A percentile compares a stretch with the other conserved stretches of the same genome.
phyloP scores from a whole-genome alignment of 2,329 filamentous ascomycete species.

The Bisporella sp. region DNA sequence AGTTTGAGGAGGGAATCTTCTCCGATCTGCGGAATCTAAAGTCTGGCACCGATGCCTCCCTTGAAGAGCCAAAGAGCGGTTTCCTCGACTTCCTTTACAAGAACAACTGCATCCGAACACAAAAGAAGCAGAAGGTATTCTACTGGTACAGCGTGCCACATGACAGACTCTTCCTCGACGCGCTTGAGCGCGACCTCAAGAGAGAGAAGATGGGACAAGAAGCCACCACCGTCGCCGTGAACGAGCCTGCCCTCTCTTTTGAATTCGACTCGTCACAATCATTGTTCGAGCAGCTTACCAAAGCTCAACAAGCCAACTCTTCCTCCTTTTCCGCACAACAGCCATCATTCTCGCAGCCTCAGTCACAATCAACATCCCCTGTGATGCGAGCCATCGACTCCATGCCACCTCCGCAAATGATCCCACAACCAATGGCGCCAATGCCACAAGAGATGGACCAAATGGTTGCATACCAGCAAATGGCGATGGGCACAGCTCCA shows the following conservation, averaged over 20 bases:
- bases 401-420: conserved; percentile 88
- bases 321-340: conserved; percentile 88
- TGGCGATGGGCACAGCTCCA: conserved; percentile 55
- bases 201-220: conserved; percentile 99
- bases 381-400: conserved; percentile 86
- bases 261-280: conserved; percentile 99
- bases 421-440: conserved; percentile 48
- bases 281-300: conserved; percentile 97
- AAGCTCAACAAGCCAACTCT: conserved; percentile 96
- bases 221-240: conserved; percentile 92
- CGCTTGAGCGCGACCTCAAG: conserved; percentile 94
- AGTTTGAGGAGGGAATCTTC: conserved; percentile 99
- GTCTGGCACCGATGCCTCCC: conserved; percentile 92
- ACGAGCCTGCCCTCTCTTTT: conserved; percentile 94
- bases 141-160: conserved; percentile 99
- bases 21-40: conserved; percentile 97
- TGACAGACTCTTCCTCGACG: conserved; percentile 94
- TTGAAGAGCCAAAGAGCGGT: conserved; percentile 97
- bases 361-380: conserved; percentile 79
- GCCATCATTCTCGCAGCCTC: conserved; percentile 41
- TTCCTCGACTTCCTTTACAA: conserved; percentile 99
- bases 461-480: conserved; percentile 60
- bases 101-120: conserved; percentile 99
- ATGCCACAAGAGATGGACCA: conserved; percentile 56
- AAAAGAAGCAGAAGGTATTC: conserved; percentile 99